These are phyloP conservation scores for Peronosclerospora sorghi DNA, from an alignment of 352 stramenopile genomes.

Conservation along the genomic window DNA sequence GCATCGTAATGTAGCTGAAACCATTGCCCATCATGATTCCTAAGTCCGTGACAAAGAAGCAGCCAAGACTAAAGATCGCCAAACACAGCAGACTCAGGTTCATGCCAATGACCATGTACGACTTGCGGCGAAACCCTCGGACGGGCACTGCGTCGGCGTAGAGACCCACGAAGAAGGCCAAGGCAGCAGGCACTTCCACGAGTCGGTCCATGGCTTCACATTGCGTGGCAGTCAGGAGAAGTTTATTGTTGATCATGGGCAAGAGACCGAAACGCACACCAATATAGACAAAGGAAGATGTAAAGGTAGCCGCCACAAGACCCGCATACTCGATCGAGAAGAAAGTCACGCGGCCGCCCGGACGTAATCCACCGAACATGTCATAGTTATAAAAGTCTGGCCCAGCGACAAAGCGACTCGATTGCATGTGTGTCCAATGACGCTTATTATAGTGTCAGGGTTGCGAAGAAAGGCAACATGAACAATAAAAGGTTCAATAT, in stretches of 20 bases:
- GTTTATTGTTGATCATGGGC: slow-evolving; percentile 20
- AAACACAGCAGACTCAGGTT: slow-evolving; percentile 23
- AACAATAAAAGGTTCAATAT: slow-evolving; percentile 8
- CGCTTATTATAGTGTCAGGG: slow-evolving; percentile 8
- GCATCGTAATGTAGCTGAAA: slow-evolving; percentile 28
- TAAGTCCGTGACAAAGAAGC: slow-evolving; percentile 12
- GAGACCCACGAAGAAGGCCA: slow-evolving; percentile 80
- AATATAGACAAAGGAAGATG: slow-evolving; percentile 37
- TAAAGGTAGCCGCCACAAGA: slow-evolving; percentile 36
- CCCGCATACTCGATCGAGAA: slow-evolving; percentile 27
- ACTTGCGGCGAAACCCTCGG: slow-evolving; percentile 58
- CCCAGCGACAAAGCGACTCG: slow-evolving; percentile 23
- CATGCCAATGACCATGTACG: slow-evolving; percentile 73
- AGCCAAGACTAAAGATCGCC: slow-evolving; percentile 13
- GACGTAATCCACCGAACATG: slow-evolving; percentile 39
- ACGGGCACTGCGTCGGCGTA: slow-evolving; percentile 73
- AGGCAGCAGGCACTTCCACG: slow-evolving; percentile 51
- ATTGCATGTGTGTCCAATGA: not conserved
- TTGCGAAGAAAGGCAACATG: slow-evolving; percentile 20
- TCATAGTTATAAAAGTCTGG: slow-evolving; percentile 52
- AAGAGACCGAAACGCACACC: slow-evolving; percentile 20
- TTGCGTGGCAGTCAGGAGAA: slow-evolving; percentile 21
- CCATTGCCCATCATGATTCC: slow-evolving; percentile 3
- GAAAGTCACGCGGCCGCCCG: slow-evolving; percentile 24
- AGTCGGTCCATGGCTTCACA: slow-evolving; percentile 25